Percentiles rank a stretch among this genome's conserved stretches.
These are phyloP conservation scores for Stenocarpella maydis DNA, from an alignment of 2,329 filamentous ascomycete genomes.

Conservation along the genomic window DNA sequence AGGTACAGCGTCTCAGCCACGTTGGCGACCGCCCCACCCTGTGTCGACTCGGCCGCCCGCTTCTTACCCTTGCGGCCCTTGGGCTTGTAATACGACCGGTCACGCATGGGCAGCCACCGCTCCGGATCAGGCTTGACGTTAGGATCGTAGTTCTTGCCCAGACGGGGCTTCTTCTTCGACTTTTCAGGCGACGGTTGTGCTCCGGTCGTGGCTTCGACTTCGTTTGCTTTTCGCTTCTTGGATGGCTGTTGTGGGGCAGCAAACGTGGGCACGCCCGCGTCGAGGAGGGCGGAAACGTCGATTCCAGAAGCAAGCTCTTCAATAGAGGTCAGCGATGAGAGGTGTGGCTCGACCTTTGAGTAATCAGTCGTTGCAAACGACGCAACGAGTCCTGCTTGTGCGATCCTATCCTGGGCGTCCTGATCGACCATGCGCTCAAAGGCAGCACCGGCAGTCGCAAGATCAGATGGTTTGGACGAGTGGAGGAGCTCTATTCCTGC, in stretches of 20 bases:
- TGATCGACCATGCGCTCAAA: conserved; percentile 76
- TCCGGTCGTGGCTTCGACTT: background rate
- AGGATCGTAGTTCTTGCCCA: conserved; percentile 79
- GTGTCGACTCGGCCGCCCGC: conserved; percentile 79
- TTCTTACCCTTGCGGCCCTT: conserved; percentile 94
- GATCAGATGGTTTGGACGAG: conserved; percentile 74
- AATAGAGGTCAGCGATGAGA: conserved; percentile 67
- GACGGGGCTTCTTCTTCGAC: conserved; percentile 55
- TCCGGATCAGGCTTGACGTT: conserved; percentile 87
- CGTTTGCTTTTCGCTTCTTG: conserved; percentile 32
- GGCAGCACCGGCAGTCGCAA: conserved; percentile 76
- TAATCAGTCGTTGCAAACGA: conserved; percentile 73
- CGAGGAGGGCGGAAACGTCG: conserved; percentile 69
- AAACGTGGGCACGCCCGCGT: conserved; percentile 68
- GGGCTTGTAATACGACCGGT: conserved; percentile 86
- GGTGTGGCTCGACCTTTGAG: conserved; percentile 61
- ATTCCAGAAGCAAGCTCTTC: conserved; percentile 67
- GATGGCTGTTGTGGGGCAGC: conserved; percentile 50
- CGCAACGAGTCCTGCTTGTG: conserved; percentile 85
- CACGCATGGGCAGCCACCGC: conserved; percentile 89
- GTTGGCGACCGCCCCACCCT: conserved; percentile 80
- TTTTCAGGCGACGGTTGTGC: conserved; percentile 41
- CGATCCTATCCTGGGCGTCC: conserved; percentile 72
- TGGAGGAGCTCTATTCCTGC: conserved; percentile 85
- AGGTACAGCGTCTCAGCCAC: conserved; percentile 75